phyloP scores from a whole-genome alignment of 257 asterid species.

The Primulina eburnea region DNA sequence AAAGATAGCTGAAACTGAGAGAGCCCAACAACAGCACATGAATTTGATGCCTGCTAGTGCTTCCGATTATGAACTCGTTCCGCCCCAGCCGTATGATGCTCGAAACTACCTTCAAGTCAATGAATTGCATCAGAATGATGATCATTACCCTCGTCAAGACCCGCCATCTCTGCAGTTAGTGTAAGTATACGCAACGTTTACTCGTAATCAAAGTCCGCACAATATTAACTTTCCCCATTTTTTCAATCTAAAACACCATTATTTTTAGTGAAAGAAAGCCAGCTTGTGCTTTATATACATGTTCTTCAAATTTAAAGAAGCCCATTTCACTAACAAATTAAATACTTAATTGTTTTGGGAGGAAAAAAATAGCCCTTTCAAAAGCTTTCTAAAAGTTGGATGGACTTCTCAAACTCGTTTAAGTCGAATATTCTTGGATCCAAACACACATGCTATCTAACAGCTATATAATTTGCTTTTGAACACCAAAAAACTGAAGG shows the following conservation, averaged over 20 bases:
- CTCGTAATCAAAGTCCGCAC: neutral
- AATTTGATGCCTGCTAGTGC: conserved; percentile 71
- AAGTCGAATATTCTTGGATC: neutral
- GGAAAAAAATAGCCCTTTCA: too few species aligned
- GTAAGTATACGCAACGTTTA: conserved; percentile 32
- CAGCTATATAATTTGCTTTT: neutral
- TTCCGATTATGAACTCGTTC: conserved; percentile 51
- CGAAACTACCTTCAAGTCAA: conserved; percentile 71
- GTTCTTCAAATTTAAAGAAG: too few species aligned
- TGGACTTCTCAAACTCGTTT: neutral
- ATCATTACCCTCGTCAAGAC: conserved; percentile 49
- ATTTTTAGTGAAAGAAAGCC: too few species aligned
- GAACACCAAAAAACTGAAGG: too few species aligned
- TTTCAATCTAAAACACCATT: neutral
- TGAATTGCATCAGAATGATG: conserved; percentile 44
- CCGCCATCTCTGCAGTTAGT: conserved; percentile 61
- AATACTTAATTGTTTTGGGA: too few species aligned
- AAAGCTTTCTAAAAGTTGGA: too few species aligned
- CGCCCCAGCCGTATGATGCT: conserved; percentile 65
- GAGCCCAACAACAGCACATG: conserved; percentile 66
- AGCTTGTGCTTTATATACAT: neutral
- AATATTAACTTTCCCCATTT: too few species aligned
- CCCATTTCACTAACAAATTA: too few species aligned
- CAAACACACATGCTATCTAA: neutral
- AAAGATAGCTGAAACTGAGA: conserved; percentile 82